Conservation (phyloP, 768 basidiomycete genomes). For the Cystofilobasidium bisporidii region DNA sequence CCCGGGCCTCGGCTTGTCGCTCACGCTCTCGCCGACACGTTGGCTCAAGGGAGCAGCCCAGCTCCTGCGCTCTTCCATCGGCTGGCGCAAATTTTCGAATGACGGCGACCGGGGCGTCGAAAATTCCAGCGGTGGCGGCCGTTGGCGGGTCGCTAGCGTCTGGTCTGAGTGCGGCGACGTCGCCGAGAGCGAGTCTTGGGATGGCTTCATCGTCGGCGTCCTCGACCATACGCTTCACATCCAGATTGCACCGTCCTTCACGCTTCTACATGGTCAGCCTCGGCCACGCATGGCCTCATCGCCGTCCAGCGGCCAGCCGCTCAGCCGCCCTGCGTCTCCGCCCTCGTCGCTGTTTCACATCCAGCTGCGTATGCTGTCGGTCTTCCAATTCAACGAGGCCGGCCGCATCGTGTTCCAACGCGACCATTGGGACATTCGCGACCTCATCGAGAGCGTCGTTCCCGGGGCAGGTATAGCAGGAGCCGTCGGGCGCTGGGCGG, state of each 20-base stretch:
- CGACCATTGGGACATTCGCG: slow-evolving; percentile 24
- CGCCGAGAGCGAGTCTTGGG: slow-evolving; percentile 17
- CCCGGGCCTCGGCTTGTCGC: not conserved
- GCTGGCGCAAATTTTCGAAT: not conserved
- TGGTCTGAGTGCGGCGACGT: slow-evolving; percentile 19
- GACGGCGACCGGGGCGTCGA: not conserved
- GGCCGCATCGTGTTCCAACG: slow-evolving; percentile 21
- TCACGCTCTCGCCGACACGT: not conserved
- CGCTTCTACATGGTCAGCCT: not conserved
- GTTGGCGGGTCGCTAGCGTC: not conserved
- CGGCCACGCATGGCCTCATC: too few relatives aligned
- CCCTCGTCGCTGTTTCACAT: slow-evolving; percentile 10
- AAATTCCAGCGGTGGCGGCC: not conserved
- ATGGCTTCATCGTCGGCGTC: slow-evolving; percentile 20
- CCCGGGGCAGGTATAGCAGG: slow-evolving; percentile 2
- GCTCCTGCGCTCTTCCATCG: not conserved
- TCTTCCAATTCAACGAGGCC: slow-evolving; percentile 23
- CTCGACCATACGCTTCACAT: slow-evolving; percentile 24
- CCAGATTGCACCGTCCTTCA: slow-evolving; percentile 13
- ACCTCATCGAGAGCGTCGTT: slow-evolving; percentile 18
- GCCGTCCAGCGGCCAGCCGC: not conserved
- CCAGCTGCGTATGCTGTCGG: slow-evolving; percentile 14
- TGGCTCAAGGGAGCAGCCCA: not conserved
- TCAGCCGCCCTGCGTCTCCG: not conserved
- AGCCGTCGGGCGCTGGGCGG: slow-evolving; percentile 2